These are phyloP conservation scores for Casaregolazyma suthepensis DNA, from an alignment of 1,139 yeast genomes.

Conservation along the genomic window DNA sequence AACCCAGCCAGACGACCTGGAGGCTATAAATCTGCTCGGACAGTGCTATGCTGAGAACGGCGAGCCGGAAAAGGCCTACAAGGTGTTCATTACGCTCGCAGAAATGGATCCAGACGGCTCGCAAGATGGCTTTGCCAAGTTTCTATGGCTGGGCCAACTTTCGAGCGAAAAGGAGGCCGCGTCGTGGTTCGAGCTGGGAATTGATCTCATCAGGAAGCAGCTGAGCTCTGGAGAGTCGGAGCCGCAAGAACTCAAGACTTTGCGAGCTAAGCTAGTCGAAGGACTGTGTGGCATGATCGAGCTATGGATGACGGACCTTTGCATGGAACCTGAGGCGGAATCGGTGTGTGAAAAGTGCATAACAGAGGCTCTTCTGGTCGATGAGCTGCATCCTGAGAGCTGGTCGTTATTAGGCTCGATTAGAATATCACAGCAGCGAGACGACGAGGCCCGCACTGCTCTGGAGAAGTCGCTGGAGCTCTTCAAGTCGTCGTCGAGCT, in stretches of 20 bases:
- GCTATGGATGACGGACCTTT: constrained; percentile 98
- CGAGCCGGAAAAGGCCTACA: constrained; percentile 71
- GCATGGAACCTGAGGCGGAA: constrained; percentile 93
- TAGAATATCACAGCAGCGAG: constrained; percentile 78
- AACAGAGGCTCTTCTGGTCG: constrained; percentile 56
- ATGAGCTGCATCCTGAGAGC: constrained; percentile 63
- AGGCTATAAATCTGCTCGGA: constrained; percentile 50
- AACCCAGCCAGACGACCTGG: constrained; percentile 8
- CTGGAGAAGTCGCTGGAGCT: constrained; percentile 68
- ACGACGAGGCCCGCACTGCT: constrained; percentile 67
- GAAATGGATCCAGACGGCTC: constrained; percentile 62
- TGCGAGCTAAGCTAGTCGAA: constrained; percentile 54
- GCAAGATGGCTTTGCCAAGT: constrained; percentile 66
- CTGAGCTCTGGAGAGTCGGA: constrained; percentile 33
- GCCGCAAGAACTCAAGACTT: constrained; percentile 24
- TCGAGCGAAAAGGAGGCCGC: constrained; percentile 79
- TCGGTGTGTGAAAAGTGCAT: constrained; percentile 68
- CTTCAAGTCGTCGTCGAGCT: constrained; percentile 24
- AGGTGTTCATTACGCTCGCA: constrained; percentile 56
- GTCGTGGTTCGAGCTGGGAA: constrained; percentile 57
- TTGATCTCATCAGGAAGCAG: constrained; percentile 44
- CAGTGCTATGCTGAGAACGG: constrained; percentile 76
- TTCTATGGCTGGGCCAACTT: constrained; percentile 84
- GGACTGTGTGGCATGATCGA: constrained; percentile 85
- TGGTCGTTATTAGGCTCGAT: constrained; percentile 82